Conservation (phyloP, 352 stramenopile genomes). For the Pythium monospermum region DNA sequence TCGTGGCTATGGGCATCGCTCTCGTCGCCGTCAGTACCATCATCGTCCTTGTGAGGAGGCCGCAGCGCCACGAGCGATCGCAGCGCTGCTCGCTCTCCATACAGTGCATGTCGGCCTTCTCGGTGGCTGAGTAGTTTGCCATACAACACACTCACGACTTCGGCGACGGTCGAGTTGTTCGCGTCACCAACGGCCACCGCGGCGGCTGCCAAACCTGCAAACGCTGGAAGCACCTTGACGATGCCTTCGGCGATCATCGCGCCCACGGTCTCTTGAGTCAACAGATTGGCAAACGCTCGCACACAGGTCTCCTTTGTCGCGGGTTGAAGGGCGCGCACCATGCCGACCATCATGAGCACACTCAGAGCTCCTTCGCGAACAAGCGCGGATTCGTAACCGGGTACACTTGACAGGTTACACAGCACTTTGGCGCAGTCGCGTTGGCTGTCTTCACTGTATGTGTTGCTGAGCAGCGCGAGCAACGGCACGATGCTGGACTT, state of each 20-base stretch:
- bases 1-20: too few species aligned
- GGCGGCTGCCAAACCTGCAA: conserved; percentile 29
- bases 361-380: conserved; percentile 52
- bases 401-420: conserved; percentile 64
- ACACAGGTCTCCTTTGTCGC: conserved; percentile 70
- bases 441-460: conserved; percentile 79
- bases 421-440: conserved; percentile 67
- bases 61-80: conserved; percentile 36
- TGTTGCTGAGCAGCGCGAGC: conserved; percentile 62
- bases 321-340: conserved; percentile 57
- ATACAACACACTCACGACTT: conserved; percentile 50
- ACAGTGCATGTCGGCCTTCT: conserved; percentile 40
- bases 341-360: conserved; percentile 78
- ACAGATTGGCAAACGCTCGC: conserved; percentile 56
- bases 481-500: conserved; percentile 44
- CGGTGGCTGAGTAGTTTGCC: conserved; percentile 47
- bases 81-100: conserved; percentile 36
- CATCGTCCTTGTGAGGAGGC: background rate
- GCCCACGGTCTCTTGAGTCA: conserved; percentile 54
- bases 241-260: conserved; percentile 61
- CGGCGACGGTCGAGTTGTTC: conserved; percentile 12
- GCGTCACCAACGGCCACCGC: too few species aligned
- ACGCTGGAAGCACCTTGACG: conserved; percentile 54
- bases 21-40: too few species aligned
- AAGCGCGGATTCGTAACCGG: conserved; percentile 38